phyloP scores from a whole-genome alignment of 495 filamentous ascomycete species.

The Penicillium ochrochloron region DNA sequence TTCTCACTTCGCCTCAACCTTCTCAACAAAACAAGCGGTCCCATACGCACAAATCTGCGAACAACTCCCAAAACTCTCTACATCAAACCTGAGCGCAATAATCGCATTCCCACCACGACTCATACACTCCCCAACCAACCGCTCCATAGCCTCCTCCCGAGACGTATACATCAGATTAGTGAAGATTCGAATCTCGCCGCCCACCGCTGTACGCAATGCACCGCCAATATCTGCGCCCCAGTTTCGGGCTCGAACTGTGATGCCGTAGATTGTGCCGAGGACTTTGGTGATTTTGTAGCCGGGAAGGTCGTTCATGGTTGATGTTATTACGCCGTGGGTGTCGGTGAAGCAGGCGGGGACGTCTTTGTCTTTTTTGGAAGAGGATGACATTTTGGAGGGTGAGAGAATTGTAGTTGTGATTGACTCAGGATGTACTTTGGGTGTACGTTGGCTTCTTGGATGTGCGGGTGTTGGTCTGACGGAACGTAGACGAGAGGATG shows the following conservation, averaged over 20 bases:
- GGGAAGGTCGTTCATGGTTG: conserved; percentile 57
- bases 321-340: conserved; percentile 61
- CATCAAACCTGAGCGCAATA: conserved; percentile 61
- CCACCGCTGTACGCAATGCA: conserved; percentile 55
- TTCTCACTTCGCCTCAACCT: conserved; percentile 35
- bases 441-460: background rate
- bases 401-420: background rate
- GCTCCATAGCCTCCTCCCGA: conserved; percentile 58
- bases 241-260: conserved; percentile 63
- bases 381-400: conserved; percentile 4
- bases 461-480: background rate
- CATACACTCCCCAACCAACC: conserved; percentile 60
- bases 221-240: conserved; percentile 50
- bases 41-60: conserved; percentile 65
- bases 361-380: conserved; percentile 20
- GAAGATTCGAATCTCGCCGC: conserved; percentile 61
- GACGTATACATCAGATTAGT: conserved; percentile 60
- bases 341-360: conserved; percentile 58
- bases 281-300: conserved; percentile 60
- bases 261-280: conserved; percentile 62
- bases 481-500: background rate
- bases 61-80: conserved; percentile 40
- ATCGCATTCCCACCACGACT: conserved; percentile 63
- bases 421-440: background rate
- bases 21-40: conserved; percentile 59